phyloP scores from a whole-genome alignment of 176 grass and related monocot genomes.

The Eleusine indica region DNA sequence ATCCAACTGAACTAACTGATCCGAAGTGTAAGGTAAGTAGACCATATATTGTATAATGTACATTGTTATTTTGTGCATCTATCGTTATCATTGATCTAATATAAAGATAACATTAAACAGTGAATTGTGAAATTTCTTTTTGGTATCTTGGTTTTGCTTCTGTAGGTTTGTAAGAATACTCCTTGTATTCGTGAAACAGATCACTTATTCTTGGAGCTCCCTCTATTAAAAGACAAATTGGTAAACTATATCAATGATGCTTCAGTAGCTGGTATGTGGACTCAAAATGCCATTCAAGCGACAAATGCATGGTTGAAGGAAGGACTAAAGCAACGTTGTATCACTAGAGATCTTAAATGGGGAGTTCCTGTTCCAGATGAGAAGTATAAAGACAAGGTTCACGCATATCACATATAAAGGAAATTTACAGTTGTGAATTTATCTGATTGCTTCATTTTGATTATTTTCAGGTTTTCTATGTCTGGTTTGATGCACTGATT shows the following conservation, averaged over 20 bases:
- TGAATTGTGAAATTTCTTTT: constrained; percentile 17
- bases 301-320: constrained; percentile 98
- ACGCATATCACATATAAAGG: not conserved
- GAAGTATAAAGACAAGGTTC: constrained; percentile 95
- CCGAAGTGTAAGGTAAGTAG: constrained; percentile 86
- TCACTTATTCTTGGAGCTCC: constrained; percentile 98
- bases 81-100: too few species aligned
- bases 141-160: constrained; percentile 1
- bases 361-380: constrained; percentile 92
- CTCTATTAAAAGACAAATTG: constrained; percentile 75
- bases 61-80: too few species aligned
- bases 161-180: constrained; percentile 80
- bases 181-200: constrained; percentile 84
- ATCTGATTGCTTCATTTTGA: constrained; percentile 12
- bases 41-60: too few species aligned
- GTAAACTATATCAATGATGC: constrained; percentile 82
- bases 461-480: constrained; percentile 89
- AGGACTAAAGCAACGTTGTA: constrained; percentile 88
- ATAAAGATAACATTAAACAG: too few species aligned
- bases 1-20: constrained; percentile 86
- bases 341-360: constrained; percentile 99
- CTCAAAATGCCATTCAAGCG: constrained; percentile 97
- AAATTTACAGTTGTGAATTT: constrained; percentile 18
- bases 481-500: constrained; percentile 99
- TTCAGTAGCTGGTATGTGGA: constrained; percentile 87